These are phyloP conservation scores for Pestalotiopsis sp. DNA, from an alignment of 2,329 filamentous ascomycete genomes.

Conservation along the genomic window DNA sequence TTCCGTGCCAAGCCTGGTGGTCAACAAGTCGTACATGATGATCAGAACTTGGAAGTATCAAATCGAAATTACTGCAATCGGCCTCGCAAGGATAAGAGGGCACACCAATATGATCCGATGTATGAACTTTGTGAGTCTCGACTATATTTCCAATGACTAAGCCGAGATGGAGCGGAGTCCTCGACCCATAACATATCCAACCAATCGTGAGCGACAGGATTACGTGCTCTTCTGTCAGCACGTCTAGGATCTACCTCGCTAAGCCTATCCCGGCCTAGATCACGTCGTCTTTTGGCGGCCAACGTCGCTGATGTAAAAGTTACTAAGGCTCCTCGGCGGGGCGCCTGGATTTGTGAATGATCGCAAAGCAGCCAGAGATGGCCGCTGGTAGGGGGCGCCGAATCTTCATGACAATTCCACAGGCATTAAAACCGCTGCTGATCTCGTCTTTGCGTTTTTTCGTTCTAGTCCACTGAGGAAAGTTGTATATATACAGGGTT, in stretches of 20 bases:
- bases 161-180: too few species aligned
- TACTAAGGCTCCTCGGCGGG: slow-evolving; percentile 21
- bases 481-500: slow-evolving; percentile 5
- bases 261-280: background rate
- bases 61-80: too few species aligned
- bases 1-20: too few species aligned
- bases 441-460: background rate
- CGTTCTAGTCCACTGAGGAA: background rate
- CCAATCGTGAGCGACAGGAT: slow-evolving; percentile 1
- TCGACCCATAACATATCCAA: background rate
- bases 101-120: too few species aligned
- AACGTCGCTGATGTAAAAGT: slow-evolving; percentile 28
- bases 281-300: background rate
- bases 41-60: too few species aligned
- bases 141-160: too few species aligned
- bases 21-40: too few species aligned
- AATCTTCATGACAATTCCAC: slow-evolving; percentile 12
- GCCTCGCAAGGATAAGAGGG: too few species aligned
- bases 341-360: slow-evolving; percentile 9
- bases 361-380: slow-evolving; percentile 13
- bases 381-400: background rate
- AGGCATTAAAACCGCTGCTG: background rate
- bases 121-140: too few species aligned
- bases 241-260: background rate
- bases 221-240: slow-evolving; percentile 9